Percentiles rank a stretch among this genome's conserved stretches.
Conservation (phyloP, 164 flowering plant genomes). For the Annona squamosa region DNA sequence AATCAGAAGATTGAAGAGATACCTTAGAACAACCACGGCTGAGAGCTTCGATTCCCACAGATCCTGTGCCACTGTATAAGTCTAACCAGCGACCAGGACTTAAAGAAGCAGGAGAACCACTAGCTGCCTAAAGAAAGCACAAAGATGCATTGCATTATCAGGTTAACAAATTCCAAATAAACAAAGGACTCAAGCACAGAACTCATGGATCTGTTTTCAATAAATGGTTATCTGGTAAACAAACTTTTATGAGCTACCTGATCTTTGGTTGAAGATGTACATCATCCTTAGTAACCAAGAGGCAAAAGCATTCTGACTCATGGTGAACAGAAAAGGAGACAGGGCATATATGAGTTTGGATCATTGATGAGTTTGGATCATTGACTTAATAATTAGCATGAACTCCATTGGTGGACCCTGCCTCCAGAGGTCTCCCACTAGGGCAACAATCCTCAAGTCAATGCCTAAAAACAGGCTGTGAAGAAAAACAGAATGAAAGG, state of each 20-base stretch:
- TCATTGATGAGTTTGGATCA: too few relatives aligned
- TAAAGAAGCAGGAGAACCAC: slow-evolving; percentile 80
- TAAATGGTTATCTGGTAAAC: too few relatives aligned
- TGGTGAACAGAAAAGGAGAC: too few relatives aligned
- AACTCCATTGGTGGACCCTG: too few relatives aligned
- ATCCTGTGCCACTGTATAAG: slow-evolving; percentile 94
- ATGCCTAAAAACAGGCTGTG: too few relatives aligned
- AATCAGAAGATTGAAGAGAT: neutral
- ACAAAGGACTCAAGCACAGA: neutral
- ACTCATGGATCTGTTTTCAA: too few relatives aligned
- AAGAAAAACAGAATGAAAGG: neutral
- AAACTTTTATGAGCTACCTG: neutral
- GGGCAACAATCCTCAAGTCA: too few relatives aligned
- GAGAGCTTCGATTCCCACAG: slow-evolving; percentile 97
- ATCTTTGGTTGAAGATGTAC: neutral
- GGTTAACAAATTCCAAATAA: neutral
- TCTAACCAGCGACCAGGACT: slow-evolving; percentile 98
- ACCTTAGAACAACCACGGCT: slow-evolving; percentile 99
- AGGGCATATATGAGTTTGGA: too few relatives aligned
- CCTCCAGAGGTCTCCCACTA: too few relatives aligned
- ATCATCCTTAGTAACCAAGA: neutral
- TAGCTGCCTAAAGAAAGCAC: slow-evolving; percentile 55
- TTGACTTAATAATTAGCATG: too few relatives aligned
- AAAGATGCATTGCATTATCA: neutral
- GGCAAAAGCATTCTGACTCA: too few relatives aligned